Evolutionary conservation across 1,139 yeast genomes (phyloP).

Genomic region (Kurtzmaniella quercitrusa): DNA sequence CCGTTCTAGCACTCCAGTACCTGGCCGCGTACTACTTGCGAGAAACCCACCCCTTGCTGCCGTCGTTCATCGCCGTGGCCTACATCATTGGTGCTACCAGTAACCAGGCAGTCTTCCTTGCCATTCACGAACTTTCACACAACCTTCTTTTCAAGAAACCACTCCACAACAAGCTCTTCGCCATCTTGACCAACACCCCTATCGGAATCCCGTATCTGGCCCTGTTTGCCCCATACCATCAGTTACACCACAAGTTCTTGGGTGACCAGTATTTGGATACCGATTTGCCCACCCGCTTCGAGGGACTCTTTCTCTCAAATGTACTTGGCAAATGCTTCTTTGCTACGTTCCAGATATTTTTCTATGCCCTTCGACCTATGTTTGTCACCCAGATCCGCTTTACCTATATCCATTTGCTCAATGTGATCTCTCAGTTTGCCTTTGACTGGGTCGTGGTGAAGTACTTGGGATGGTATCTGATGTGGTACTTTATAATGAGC

Average conservation of each 20-base stretch:
- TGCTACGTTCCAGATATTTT: conserved; percentile 83
- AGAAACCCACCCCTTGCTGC: conserved; percentile 48
- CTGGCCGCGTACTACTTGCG: conserved; percentile 57
- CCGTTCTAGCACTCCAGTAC: conserved; percentile 65
- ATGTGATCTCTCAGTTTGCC: conserved; percentile 55
- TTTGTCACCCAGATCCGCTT: conserved; percentile 71
- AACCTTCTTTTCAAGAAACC: conserved; percentile 83
- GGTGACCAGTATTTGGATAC: conserved; percentile 88
- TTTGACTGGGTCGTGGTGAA: conserved; percentile 56
- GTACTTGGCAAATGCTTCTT: conserved; percentile 86
- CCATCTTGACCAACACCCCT: conserved; percentile 76
- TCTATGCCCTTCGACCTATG: conserved; percentile 89
- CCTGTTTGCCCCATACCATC: conserved; percentile 88
- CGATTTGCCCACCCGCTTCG: conserved; percentile 78
- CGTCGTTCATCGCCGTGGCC: conserved; percentile 58
- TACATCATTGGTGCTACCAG: conserved; percentile 84
- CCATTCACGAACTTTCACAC: conserved; percentile 85
- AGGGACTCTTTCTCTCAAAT: conserved; percentile 69
- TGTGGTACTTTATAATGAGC: conserved; percentile 65
- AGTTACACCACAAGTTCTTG: conserved; percentile 82
- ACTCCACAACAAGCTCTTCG: conserved; percentile 67
- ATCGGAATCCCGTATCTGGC: conserved; percentile 90
- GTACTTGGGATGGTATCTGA: conserved; percentile 60
- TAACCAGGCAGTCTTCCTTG: conserved; percentile 77
- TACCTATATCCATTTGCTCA: conserved; percentile 69